Percentiles rank a stretch among this genome's conserved stretches.
phyloP scores from a whole-genome alignment of 2,329 filamentous ascomycete species.

The Boeremia lycopersici region DNA sequence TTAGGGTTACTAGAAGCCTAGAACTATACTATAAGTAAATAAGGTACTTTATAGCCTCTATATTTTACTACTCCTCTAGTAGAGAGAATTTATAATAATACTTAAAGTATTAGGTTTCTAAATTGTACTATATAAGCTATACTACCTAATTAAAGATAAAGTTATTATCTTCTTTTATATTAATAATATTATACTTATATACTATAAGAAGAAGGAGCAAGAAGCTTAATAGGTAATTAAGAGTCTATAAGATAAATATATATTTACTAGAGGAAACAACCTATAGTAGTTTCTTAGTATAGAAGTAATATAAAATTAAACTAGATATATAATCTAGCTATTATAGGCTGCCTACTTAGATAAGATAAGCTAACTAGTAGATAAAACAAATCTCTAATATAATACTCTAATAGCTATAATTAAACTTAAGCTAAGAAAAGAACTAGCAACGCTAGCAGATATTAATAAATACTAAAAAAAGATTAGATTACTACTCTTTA shows the following conservation, averaged over 20 bases:
- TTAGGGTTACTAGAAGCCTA: background rate
- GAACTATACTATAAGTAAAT: background rate
- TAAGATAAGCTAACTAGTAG: background rate
- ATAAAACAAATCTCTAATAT: background rate
- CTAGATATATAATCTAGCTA: background rate
- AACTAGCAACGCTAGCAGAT: background rate
- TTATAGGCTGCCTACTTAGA: background rate
- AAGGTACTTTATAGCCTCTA: slow-evolving; percentile 12
- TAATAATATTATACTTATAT: slow-evolving; percentile 11
- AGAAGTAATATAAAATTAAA: background rate
- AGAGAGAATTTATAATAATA: slow-evolving; percentile 1
- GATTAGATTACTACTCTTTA: too few relatives aligned
- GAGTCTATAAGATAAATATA: slow-evolving; percentile 2
- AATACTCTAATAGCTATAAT: background rate
- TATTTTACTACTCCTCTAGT: slow-evolving; percentile 9
- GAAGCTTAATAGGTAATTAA: background rate
- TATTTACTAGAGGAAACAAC: background rate
- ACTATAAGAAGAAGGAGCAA: background rate
- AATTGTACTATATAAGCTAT: slow-evolving; percentile 11
- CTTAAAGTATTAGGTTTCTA: slow-evolving; percentile 1
- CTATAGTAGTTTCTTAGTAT: slow-evolving; percentile 17
- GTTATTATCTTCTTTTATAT: slow-evolving; percentile 12
- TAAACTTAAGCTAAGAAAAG: background rate
- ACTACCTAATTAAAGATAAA: slow-evolving; percentile 12
- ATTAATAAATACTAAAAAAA: background rate